Conservation (phyloP, 225 moss, liverwort and hornwort species). For the Polytrichum commune region DNA sequence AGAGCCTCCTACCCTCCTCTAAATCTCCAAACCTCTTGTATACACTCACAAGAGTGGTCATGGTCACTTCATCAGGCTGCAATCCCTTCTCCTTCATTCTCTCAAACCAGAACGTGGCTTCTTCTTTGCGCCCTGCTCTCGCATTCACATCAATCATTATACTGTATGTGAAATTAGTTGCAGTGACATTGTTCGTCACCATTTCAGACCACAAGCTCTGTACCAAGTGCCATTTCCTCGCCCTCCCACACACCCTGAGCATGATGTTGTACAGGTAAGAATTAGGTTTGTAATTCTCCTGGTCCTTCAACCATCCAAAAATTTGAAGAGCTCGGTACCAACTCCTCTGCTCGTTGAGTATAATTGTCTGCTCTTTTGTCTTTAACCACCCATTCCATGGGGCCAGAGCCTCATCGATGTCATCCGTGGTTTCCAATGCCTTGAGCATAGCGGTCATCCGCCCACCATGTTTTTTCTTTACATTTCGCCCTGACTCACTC, state of each 20-base stretch:
- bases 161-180: slow-evolving; percentile 73
- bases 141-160: slow-evolving; percentile 73
- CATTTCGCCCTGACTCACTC: slow-evolving; percentile 26
- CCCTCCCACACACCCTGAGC: slow-evolving; percentile 75
- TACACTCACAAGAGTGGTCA: slow-evolving; percentile 63
- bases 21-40: slow-evolving; percentile 67
- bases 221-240: slow-evolving; percentile 59
- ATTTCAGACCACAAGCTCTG: slow-evolving; percentile 67
- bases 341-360: slow-evolving; percentile 71
- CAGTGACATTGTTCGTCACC: slow-evolving; percentile 36
- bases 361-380: slow-evolving; percentile 63
- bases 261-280: slow-evolving; percentile 79
- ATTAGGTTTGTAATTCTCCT: slow-evolving; percentile 59
- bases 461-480: slow-evolving; percentile 46
- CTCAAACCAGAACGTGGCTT: slow-evolving; percentile 73
- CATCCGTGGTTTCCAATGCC: slow-evolving; percentile 37
- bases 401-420: slow-evolving; percentile 61
- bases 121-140: slow-evolving; percentile 63
- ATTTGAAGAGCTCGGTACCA: slow-evolving; percentile 64
- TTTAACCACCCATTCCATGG: slow-evolving; percentile 61
- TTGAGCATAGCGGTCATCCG: slow-evolving; percentile 50
- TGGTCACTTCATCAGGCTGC: slow-evolving; percentile 70
- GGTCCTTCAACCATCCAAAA: slow-evolving; percentile 66
- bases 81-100: slow-evolving; percentile 57
- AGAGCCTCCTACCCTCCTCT: slow-evolving; percentile 57